Percentiles rank a stretch among this genome's conserved stretches.
Conservation (phyloP, 805 yeast genomes). For the Wickerhamiella kazuoi region DNA sequence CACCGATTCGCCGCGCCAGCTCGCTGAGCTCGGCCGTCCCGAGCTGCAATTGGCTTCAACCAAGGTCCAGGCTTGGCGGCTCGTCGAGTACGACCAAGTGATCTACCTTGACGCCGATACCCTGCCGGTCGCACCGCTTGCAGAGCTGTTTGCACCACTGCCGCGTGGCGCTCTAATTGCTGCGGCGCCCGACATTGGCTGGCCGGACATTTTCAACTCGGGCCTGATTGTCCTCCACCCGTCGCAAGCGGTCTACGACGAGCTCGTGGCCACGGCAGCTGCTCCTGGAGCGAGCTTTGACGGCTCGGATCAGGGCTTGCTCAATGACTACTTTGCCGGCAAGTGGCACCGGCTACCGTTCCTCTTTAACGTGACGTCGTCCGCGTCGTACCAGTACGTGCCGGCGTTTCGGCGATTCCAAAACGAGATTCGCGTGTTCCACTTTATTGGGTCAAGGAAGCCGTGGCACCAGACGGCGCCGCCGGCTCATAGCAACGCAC, state of each 20-base stretch:
- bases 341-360: conserved; percentile 66
- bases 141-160: conserved; percentile 17
- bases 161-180: conserved; percentile 10
- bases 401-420: conserved; percentile 49
- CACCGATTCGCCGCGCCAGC: conserved; percentile 13
- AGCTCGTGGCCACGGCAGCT: conserved; percentile 21
- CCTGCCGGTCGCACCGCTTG: conserved; percentile 25
- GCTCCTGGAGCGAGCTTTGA: conserved; percentile 37
- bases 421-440: conserved; percentile 24
- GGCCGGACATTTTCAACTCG: conserved; percentile 80
- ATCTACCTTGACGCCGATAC: conserved; percentile 41
- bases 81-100: conserved; percentile 24
- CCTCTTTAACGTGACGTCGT: conserved; percentile 61
- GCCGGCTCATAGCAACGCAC: not conserved
- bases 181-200: conserved; percentile 67
- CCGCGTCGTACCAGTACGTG: conserved; percentile 42
- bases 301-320: conserved; percentile 84
- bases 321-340: conserved; percentile 48
- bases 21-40: conserved; percentile 28
- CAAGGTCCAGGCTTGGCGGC: conserved; percentile 39
- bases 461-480: conserved; percentile 20
- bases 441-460: conserved; percentile 24
- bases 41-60: conserved; percentile 32
- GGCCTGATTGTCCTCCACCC: conserved; percentile 57
- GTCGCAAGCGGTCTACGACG: conserved; percentile 24